phyloP scores from a whole-genome alignment of 2,329 filamentous ascomycete genomes.

The Thielaviopsis punctulata region DNA sequence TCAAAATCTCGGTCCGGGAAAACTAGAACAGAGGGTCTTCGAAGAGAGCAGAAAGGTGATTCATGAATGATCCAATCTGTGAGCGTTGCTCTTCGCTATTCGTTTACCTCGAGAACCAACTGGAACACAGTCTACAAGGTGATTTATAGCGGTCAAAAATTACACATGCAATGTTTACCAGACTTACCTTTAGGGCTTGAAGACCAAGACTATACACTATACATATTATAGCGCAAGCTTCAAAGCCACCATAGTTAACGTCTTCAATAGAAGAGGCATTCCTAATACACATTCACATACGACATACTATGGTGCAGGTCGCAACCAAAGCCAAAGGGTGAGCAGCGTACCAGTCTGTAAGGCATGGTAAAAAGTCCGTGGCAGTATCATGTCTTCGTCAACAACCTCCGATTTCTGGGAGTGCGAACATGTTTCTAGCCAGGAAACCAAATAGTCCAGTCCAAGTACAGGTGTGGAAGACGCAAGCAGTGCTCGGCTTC shows the following conservation, averaged over 20 bases:
- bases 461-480: slow-evolving; percentile 1
- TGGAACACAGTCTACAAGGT: slow-evolving; percentile 17
- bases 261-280: background rate
- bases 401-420: background rate
- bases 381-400: background rate
- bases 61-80: slow-evolving; percentile 27
- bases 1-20: slow-evolving; percentile 65
- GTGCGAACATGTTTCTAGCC: background rate
- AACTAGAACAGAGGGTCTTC: slow-evolving; percentile 55
- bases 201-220: background rate
- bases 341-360: background rate
- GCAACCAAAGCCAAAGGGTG: slow-evolving; percentile 10
- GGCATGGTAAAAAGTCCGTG: background rate
- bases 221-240: background rate
- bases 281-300: background rate
- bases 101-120: slow-evolving; percentile 85
- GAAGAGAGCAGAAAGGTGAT: slow-evolving; percentile 45
- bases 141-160: slow-evolving; percentile 10
- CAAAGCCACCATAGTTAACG: background rate
- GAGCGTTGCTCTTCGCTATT: slow-evolving; percentile 63
- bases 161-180: background rate
- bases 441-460: background rate
- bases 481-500: slow-evolving; percentile 26
- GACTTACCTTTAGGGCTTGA: background rate
- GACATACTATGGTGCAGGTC: slow-evolving; percentile 12